A percentile compares a stretch with the other conserved stretches of the same genome.
Conservation (phyloP, 2,329 filamentous ascomycete genomes). For the Alternaria dauci region DNA sequence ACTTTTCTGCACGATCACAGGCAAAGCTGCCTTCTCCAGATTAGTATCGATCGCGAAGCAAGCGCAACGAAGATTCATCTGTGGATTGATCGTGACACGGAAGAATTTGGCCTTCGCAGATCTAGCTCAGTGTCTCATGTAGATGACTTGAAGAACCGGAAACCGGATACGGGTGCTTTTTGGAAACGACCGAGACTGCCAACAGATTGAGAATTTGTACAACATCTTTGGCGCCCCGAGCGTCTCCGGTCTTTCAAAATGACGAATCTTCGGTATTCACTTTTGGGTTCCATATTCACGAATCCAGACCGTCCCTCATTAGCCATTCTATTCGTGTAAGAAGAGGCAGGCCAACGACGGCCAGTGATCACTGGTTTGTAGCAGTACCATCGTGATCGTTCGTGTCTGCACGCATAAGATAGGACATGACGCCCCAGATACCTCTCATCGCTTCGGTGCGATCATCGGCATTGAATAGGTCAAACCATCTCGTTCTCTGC, state of each 20-base stretch:
- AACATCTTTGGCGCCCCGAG: conserved; percentile 1
- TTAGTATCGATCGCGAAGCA: neutral
- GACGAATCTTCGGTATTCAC: neutral
- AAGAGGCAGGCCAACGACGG: neutral
- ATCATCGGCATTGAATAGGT: conserved; percentile 64
- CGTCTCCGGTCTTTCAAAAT: conserved; percentile 1
- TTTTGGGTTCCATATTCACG: neutral
- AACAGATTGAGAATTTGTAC: conserved; percentile 5
- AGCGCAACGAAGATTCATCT: neutral
- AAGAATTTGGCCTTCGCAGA: neutral
- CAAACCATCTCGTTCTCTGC: conserved; percentile 66
- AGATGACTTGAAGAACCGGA: neutral
- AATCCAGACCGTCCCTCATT: neutral
- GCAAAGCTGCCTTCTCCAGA: neutral
- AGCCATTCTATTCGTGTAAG: neutral
- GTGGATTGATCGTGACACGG: conserved; percentile 1
- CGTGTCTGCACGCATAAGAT: conserved; percentile 52
- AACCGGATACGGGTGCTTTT: neutral
- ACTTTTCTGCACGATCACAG: neutral
- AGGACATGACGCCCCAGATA: conserved; percentile 66
- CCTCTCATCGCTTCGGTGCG: conserved; percentile 64
- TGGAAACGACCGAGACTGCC: neutral
- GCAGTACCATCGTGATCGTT: conserved; percentile 8
- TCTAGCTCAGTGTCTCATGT: conserved; percentile 11
- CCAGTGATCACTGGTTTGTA: conserved; percentile 10